Conservation (phyloP, 768 basidiomycete genomes). For the Gloeostereum incarnatum region DNA sequence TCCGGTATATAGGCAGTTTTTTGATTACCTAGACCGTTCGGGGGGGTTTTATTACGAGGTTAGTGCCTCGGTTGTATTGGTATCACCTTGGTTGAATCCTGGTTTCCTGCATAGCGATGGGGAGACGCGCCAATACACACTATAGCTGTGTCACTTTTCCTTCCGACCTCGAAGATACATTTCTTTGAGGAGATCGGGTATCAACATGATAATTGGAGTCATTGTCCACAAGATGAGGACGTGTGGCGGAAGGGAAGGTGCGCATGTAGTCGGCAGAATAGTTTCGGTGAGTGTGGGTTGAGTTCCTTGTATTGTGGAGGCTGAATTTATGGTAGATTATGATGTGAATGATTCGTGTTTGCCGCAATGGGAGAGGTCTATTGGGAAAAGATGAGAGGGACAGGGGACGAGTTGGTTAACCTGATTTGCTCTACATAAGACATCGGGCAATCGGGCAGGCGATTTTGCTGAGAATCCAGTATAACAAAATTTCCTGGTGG, state of each 20-base stretch:
- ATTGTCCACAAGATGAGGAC: conserved; percentile 44
- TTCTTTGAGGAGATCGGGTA: conserved; percentile 84
- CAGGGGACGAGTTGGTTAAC: too few relatives aligned
- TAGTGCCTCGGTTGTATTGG: neutral
- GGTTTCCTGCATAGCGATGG: conserved; percentile 43
- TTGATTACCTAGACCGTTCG: too few relatives aligned
- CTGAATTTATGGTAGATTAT: too few relatives aligned
- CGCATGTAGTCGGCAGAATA: conserved; percentile 47
- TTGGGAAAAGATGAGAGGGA: too few relatives aligned
- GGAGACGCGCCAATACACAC: conserved; percentile 86
- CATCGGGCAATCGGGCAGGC: too few relatives aligned
- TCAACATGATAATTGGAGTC: conserved; percentile 66
- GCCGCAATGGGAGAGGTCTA: too few relatives aligned
- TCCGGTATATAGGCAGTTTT: too few relatives aligned
- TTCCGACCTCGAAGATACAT: conserved; percentile 61
- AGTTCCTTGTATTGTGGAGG: too few relatives aligned
- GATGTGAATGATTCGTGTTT: too few relatives aligned
- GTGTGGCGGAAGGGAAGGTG: conserved; percentile 48
- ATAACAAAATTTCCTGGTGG: too few relatives aligned
- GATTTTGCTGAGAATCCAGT: too few relatives aligned
- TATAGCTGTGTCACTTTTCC: conserved; percentile 70
- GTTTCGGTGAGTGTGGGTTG: conserved; percentile 60
- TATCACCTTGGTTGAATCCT: neutral
- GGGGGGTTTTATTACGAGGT: conserved; percentile 10
- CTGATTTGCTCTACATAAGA: too few relatives aligned